phyloP scores from a whole-genome alignment of 2,329 filamentous ascomycete genomes.

The Calonectria crousiana region DNA sequence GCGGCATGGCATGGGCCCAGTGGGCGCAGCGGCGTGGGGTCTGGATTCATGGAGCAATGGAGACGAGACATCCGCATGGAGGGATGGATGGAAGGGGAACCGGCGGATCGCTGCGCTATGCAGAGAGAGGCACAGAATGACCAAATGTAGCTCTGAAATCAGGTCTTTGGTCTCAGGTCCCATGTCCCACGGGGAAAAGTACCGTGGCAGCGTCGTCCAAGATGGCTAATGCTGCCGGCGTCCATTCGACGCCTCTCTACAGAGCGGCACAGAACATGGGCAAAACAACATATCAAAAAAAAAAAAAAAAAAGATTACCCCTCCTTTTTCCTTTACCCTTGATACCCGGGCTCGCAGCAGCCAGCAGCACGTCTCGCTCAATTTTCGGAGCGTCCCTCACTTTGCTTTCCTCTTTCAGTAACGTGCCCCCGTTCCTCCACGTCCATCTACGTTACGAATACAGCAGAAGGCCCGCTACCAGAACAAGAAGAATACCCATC shows the following conservation, averaged over 20 bases:
- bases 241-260: constrained; percentile 12
- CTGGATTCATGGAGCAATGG: constrained; percentile 14
- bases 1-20: constrained; percentile 11
- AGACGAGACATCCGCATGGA: constrained; percentile 6
- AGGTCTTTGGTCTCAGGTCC: not conserved
- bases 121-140: not conserved
- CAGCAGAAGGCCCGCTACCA: not conserved
- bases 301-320: not conserved
- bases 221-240: not conserved
- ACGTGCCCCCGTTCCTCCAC: not conserved
- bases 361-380: not conserved
- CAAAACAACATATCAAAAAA: not conserved
- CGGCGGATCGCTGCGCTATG: not conserved
- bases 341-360: not conserved
- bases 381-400: not conserved
- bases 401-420: not conserved
- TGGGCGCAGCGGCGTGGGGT: constrained; percentile 18
- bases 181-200: not conserved
- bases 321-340: not conserved
- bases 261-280: not conserved
- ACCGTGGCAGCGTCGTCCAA: not conserved
- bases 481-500: not conserved
- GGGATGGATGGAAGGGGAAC: not conserved
- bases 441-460: not conserved
- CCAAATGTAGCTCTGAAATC: not conserved